Percentiles rank a stretch among this genome's conserved stretches.
These are phyloP conservation scores for Debaryomycetaceae sp. DNA, from an alignment of 1,139 yeast species.

Conservation along the genomic window DNA sequence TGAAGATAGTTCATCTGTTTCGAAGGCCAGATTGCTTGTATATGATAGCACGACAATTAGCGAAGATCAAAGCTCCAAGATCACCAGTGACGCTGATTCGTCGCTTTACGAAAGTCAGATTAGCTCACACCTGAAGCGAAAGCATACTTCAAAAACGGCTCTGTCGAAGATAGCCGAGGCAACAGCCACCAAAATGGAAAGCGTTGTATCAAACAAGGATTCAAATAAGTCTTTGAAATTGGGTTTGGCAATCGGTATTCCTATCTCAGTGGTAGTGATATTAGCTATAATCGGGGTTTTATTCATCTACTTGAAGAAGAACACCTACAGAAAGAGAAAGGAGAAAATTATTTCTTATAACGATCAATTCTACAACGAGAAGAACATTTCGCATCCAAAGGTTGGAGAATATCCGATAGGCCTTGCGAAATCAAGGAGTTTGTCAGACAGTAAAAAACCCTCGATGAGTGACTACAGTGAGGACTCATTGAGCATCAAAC, in stretches of 20 bases:
- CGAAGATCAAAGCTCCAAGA: neutral
- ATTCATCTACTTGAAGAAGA: constrained; percentile 18
- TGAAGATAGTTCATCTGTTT: neutral
- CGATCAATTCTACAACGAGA: constrained; percentile 7
- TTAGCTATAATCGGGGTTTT: constrained; percentile 22
- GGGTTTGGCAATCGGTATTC: constrained; percentile 45
- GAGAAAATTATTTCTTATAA: constrained; percentile 10
- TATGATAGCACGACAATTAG: neutral
- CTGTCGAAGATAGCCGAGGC: neutral
- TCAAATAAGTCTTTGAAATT: constrained; percentile 18
- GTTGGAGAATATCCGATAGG: neutral
- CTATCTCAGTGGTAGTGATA: constrained; percentile 31
- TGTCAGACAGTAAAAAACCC: constrained; percentile 3
- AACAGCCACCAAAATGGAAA: neutral
- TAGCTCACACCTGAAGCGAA: neutral
- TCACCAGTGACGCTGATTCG: neutral
- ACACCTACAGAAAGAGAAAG: constrained; percentile 12
- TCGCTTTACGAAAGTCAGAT: no score
- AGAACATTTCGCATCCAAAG: neutral
- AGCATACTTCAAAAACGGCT: neutral
- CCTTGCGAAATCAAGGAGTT: neutral
- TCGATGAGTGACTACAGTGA: constrained; percentile 3
- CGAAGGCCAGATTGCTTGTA: neutral
- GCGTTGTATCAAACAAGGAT: neutral
- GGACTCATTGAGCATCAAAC: constrained; percentile 1